Conservation (phyloP, 345 rosid genomes). For the Melaleuca quinquenervia region DNA sequence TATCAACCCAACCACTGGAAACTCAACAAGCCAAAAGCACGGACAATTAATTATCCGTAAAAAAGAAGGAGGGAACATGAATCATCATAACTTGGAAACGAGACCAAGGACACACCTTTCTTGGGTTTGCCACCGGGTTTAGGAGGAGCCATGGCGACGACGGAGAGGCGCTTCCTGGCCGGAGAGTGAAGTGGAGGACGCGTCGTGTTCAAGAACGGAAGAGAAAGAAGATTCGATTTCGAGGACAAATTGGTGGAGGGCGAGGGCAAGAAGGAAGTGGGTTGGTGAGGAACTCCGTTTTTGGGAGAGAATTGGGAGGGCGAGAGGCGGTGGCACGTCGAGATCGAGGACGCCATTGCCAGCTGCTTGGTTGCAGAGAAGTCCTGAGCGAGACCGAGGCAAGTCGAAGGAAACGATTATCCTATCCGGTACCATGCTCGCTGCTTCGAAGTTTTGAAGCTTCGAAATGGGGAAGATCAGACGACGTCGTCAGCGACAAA, state of each 20-base stretch:
- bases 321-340: constrained; percentile 12
- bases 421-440: neutral
- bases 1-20: constrained; percentile 59
- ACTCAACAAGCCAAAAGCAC: neutral
- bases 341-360: constrained; percentile 52
- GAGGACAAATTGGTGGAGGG: constrained; percentile 31
- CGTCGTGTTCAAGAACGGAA: constrained; percentile 32
- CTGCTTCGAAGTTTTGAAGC: neutral
- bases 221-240: constrained; percentile 26
- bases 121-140: constrained; percentile 79
- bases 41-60: neutral
- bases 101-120: constrained; percentile 37
- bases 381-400: neutral
- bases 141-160: constrained; percentile 95
- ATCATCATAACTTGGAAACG: neutral
- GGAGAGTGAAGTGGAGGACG: constrained; percentile 37
- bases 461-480: neutral
- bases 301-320: constrained; percentile 9
- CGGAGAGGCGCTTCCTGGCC: constrained; percentile 47
- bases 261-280: constrained; percentile 27
- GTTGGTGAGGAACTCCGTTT: constrained; percentile 13
- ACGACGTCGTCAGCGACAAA: neutral
- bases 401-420: neutral
- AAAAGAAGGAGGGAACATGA: neutral
- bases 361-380: neutral